Base-by-base conservation (phyloP, 1,139 yeast species). In the Magnusiomyces clavatus region DNA sequence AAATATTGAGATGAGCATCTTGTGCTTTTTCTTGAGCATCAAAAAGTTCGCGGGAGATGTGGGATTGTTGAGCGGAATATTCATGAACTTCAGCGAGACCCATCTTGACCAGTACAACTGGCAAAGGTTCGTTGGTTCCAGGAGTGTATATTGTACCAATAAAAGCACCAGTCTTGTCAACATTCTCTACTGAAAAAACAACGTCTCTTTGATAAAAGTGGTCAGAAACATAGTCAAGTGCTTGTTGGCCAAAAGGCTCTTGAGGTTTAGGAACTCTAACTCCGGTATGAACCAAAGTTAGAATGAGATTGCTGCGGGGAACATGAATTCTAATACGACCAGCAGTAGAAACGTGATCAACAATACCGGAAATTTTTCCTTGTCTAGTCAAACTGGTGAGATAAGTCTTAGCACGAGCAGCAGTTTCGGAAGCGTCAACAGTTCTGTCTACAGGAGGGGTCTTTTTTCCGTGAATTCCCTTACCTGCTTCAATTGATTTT, bases 101-200 rank as follows among this genome's bases (percentile, higher is more conserved):
- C 55, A 77, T 77, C 48, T 75, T 76, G 56, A 85, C 73, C 53
- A 88, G 72, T n/a, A 72, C 67, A 5, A 76, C 70, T 60, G 86
- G 89, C 52, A 84, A 74, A 37, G 70, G 64, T 46, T 54, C 57
- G 24, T 75, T 70, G 48, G 75, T 75, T 8, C 79, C 75, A 24
- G 77, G 77, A 13, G 80, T 64, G 63, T 72, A 84, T 51, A 86
- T 62, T 60, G 83, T 80, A 50, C 95, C 95, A 64, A 86, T 80
- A 61, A 87, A 88, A 0, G 86, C 86, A 54, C 96, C 96, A 55
- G 83, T 75, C 63, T 82, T 85, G 65, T 88, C 96, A 52, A 78
- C 77, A 55, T 79, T 83, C 58, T 80, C 78, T 31, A 87, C 77
- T 53, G 83, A 83, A 58, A 87, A 73, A 58, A 78, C 82, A 47